Conservation (phyloP, 805 yeast genomes). For the Metschnikowia vanudenii region DNA sequence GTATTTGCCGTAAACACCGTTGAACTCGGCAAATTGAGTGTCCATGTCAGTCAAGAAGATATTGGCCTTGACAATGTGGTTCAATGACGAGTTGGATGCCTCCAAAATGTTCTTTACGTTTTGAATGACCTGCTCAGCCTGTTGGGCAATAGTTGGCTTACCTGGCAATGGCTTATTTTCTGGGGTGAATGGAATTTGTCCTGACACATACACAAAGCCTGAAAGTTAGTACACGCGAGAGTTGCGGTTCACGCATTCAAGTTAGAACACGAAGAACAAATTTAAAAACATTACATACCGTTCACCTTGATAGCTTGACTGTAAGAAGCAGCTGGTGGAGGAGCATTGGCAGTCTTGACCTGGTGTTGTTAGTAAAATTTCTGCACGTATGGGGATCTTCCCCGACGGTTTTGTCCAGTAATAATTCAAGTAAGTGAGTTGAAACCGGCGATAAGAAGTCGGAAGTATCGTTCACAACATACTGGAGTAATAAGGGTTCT, state of each 20-base stretch:
- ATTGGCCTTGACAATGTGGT: slow-evolving; percentile 83
- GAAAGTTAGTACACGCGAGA: slow-evolving; percentile 17
- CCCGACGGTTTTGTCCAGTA: not conserved
- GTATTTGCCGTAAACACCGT: slow-evolving; percentile 77
- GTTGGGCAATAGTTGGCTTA: slow-evolving; percentile 59
- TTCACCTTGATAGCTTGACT: slow-evolving; percentile 94
- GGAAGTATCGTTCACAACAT: slow-evolving; percentile 5
- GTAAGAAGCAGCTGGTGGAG: slow-evolving; percentile 96
- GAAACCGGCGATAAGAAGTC: too few species aligned
- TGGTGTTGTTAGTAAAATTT: slow-evolving; percentile 19
- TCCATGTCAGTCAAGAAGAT: slow-evolving; percentile 89
- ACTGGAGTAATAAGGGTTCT: slow-evolving; percentile 22
- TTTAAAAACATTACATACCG: slow-evolving; percentile 31
- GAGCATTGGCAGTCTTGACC: slow-evolving; percentile 75
- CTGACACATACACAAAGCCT: slow-evolving; percentile 87
- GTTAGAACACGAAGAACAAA: too few species aligned
- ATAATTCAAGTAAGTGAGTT: too few species aligned
- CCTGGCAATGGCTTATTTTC: slow-evolving; percentile 80
- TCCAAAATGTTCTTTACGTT: slow-evolving; percentile 72
- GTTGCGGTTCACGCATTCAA: not conserved
- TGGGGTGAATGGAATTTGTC: slow-evolving; percentile 90
- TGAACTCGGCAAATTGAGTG: slow-evolving; percentile 74
- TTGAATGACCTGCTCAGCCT: slow-evolving; percentile 70
- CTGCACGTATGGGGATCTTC: slow-evolving; percentile 2
- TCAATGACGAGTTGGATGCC: slow-evolving; percentile 81